Conservation (phyloP, 2,329 filamentous ascomycete species). For the Clonostachys rhizophaga region DNA sequence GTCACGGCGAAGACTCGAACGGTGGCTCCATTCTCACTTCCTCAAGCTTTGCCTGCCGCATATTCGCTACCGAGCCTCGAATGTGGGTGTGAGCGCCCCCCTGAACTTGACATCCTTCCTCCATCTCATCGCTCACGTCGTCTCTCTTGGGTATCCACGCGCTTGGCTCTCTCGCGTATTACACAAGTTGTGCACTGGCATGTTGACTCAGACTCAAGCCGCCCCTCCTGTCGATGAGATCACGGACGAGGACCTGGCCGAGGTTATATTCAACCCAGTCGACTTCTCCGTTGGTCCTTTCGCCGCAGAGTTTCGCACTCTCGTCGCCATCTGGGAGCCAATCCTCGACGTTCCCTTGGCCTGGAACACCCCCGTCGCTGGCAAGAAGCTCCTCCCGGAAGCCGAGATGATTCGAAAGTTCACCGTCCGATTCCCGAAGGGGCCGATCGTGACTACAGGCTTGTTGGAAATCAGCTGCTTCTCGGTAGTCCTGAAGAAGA, state of each 20-base stretch:
- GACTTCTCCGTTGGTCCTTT: neutral
- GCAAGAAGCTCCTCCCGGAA: neutral
- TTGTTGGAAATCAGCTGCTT: too few species aligned
- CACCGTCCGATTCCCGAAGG: neutral
- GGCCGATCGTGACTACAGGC: too few species aligned
- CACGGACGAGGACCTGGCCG: neutral
- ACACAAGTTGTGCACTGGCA: neutral
- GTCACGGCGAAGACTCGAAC: neutral
- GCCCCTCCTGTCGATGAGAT: neutral
- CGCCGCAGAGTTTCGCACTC: neutral
- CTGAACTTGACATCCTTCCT: neutral
- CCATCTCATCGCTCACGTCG: neutral
- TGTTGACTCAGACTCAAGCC: neutral
- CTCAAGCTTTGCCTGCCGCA: neutral
- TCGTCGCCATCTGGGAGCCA: neutral
- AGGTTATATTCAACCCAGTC: neutral
- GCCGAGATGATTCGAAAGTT: neutral
- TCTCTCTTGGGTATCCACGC: neutral
- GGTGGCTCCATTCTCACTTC: constrained; percentile 1
- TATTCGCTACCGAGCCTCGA: neutral
- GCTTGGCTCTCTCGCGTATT: neutral
- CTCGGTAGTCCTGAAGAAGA: neutral
- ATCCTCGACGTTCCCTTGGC: neutral
- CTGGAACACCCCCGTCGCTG: too few species aligned
- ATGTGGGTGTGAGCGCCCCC: neutral